Conservation (phyloP, 1,139 yeast genomes). For the Kodamaea fungicola region DNA sequence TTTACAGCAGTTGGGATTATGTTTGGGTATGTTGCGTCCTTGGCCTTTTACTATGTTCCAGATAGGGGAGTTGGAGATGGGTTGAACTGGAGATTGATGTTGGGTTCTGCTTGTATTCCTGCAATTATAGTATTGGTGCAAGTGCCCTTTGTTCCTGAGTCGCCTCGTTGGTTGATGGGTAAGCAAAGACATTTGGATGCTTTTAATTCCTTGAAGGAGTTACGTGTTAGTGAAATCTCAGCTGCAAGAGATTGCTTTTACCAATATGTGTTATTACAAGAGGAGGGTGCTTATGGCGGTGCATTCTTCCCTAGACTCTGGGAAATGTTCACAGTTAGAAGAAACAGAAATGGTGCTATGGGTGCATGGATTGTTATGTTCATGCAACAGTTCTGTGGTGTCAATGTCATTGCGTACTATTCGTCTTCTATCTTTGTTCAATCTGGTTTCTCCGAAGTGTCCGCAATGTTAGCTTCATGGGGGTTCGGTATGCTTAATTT, state of each 20-base stretch:
- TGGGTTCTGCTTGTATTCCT: constrained; percentile 74
- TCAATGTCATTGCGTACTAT: constrained; percentile 83
- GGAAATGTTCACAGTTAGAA: constrained; percentile 65
- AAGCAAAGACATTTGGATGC: constrained; percentile 24
- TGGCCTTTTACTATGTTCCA: constrained; percentile 49
- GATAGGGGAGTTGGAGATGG: constrained; percentile 24
- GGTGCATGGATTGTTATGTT: constrained; percentile 84
- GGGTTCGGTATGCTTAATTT: constrained; percentile 85
- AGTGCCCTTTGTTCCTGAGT: constrained; percentile 49
- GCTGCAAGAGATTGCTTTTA: constrained; percentile 29
- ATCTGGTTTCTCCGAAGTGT: constrained; percentile 59
- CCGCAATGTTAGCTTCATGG: constrained; percentile 75
- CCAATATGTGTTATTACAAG: constrained; percentile 40
- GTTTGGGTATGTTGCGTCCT: constrained; percentile 69
- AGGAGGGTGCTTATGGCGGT: constrained; percentile 57
- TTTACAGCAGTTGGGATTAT: constrained; percentile 87
- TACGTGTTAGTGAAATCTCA: constrained; percentile 19
- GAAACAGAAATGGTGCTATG: constrained; percentile 79
- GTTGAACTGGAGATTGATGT: constrained; percentile 77
- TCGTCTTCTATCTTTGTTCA: constrained; percentile 69
- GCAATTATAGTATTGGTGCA: constrained; percentile 63
- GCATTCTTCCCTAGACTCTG: constrained; percentile 51
- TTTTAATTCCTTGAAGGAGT: constrained; percentile 16
- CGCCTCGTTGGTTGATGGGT: constrained; percentile 32
- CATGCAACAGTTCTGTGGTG: constrained; percentile 92